These are phyloP conservation scores for Globisporangium uncinulatum DNA, from an alignment of 352 stramenopile species.

Conservation along the genomic window DNA sequence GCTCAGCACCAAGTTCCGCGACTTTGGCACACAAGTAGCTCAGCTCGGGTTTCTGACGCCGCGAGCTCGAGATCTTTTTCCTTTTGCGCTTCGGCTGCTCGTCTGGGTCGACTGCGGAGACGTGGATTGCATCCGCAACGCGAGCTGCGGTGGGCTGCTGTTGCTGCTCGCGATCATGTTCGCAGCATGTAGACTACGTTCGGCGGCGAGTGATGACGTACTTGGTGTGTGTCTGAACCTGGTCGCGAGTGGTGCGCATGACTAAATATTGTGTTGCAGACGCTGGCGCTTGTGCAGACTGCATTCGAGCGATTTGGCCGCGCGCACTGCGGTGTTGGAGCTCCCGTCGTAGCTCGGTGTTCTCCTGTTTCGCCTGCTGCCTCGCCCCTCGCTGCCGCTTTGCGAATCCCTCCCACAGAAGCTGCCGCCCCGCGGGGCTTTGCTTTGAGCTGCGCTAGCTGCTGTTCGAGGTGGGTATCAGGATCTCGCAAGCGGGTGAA, in stretches of 20 bases:
- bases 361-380: conserved; percentile 4
- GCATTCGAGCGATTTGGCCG: conserved; percentile 3
- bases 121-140: too few relatives aligned
- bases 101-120: not conserved
- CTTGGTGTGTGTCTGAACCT: too few relatives aligned
- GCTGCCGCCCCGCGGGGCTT: not conserved
- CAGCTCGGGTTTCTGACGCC: conserved; percentile 12
- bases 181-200: too few relatives aligned
- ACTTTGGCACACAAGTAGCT: conserved; percentile 9
- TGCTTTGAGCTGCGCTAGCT: not conserved
- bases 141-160: too few relatives aligned
- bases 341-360: conserved; percentile 2
- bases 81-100: not conserved
- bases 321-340: not conserved
- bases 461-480: not conserved
- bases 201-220: too few relatives aligned
- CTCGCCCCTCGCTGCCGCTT: conserved; percentile 5
- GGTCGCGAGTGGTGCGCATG: too few relatives aligned
- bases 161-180: not conserved
- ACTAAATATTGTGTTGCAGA: not conserved
- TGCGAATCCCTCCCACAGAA: conserved; percentile 5
- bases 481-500: not conserved
- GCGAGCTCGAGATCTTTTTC: conserved; percentile 9
- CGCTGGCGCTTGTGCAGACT: conserved; percentile 7
- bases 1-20: conserved; percentile 2